Conservation (phyloP, 495 filamentous ascomycete species). For the Penicillium turbatum region DNA sequence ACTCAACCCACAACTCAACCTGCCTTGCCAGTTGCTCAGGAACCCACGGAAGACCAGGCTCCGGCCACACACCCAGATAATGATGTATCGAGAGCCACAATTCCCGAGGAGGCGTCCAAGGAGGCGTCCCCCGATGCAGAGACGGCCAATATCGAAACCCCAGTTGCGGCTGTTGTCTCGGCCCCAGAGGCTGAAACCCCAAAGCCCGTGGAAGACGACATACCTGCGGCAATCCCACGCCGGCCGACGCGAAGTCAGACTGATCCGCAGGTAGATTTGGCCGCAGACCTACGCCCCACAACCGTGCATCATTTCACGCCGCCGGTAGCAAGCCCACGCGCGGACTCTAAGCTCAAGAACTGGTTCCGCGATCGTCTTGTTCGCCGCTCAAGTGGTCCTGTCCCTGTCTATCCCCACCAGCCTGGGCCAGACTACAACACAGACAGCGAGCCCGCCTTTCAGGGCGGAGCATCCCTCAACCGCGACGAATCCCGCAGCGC, state of each 20-base stretch:
- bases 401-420: constrained; percentile 23
- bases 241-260: constrained; percentile 2
- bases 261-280: constrained; percentile 9
- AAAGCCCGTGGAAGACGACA: not conserved
- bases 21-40: not conserved
- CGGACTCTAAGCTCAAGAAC: constrained; percentile 28
- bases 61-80: constrained; percentile 5
- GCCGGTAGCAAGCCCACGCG: constrained; percentile 20
- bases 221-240: not conserved
- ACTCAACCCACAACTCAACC: constrained; percentile 10
- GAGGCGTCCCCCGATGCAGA: not conserved
- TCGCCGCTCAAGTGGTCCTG: constrained; percentile 19
- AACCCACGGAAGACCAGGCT: constrained; percentile 6
- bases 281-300: constrained; percentile 3
- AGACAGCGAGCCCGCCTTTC: constrained; percentile 17
- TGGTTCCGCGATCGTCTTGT: constrained; percentile 30
- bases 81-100: not conserved
- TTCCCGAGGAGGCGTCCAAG: not conserved
- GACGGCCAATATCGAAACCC: constrained; percentile 4
- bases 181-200: constrained; percentile 7
- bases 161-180: constrained; percentile 4
- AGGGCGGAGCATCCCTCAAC: constrained; percentile 22
- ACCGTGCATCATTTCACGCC: constrained; percentile 14
- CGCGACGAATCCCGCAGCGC: constrained; percentile 19
- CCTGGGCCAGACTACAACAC: constrained; percentile 21